These are phyloP conservation scores for Yarrowia sp. DNA, from an alignment of 805 yeast genomes.

Conservation along the genomic window DNA sequence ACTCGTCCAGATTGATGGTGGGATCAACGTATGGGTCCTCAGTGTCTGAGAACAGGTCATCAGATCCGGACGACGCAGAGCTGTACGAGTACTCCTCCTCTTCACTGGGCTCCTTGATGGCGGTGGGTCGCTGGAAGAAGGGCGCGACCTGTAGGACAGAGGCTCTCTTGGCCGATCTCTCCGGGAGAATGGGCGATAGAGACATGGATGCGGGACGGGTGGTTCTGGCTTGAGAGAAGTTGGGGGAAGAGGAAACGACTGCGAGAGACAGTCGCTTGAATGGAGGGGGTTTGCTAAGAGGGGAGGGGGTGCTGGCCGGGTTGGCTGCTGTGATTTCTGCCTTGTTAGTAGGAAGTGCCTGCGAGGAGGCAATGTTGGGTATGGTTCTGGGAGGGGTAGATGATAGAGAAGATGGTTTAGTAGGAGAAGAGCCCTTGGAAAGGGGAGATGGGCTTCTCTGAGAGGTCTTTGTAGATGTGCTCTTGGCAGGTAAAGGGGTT, in stretches of 20 bases:
- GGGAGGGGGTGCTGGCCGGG: constrained; percentile 6
- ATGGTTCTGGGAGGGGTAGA: neutral
- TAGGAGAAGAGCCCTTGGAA: too few species aligned
- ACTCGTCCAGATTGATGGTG: constrained; percentile 33
- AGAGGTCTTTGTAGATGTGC: neutral
- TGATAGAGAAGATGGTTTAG: constrained; percentile 5
- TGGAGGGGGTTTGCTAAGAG: constrained; percentile 6
- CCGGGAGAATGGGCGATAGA: constrained; percentile 24
- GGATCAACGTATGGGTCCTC: constrained; percentile 34
- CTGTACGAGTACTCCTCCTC: constrained; percentile 1
- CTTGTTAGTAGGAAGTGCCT: constrained; percentile 1
- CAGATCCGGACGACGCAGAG: constrained; percentile 14
- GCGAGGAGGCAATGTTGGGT: neutral
- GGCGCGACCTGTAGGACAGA: constrained; percentile 12
- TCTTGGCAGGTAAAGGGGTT: neutral
- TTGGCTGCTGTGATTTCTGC: constrained; percentile 8
- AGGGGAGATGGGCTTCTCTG: neutral
- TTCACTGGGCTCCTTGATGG: constrained; percentile 15
- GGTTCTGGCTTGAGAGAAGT: neutral
- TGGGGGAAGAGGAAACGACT: neutral
- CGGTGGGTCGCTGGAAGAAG: constrained; percentile 16
- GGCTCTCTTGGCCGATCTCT: constrained; percentile 24
- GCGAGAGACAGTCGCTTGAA: constrained; percentile 17
- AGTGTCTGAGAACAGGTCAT: constrained; percentile 29
- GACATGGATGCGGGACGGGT: constrained; percentile 36